Percentiles rank a stretch among this genome's conserved stretches.
Evolutionary conservation across 2,329 filamentous ascomycete genomes (phyloP).

Genomic region (Akanthomyces muscarius): DNA sequence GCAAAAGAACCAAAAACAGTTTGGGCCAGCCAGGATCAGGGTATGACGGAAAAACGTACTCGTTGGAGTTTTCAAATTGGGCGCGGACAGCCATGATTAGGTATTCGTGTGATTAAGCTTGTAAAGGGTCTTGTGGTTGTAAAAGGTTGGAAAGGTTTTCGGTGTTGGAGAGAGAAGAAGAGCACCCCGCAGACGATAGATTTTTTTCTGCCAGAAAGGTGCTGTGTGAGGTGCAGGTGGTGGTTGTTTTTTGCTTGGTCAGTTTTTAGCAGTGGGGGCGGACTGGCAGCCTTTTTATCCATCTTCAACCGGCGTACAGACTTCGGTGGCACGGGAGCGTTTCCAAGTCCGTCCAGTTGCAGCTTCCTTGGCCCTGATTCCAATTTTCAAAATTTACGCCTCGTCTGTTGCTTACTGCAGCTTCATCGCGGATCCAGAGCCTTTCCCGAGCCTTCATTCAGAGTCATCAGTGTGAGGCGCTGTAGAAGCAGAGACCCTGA

Average conservation of each 20-base stretch:
- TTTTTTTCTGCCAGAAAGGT: constrained; percentile 16
- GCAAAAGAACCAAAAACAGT: not conserved
- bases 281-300: constrained; percentile 1
- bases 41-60: constrained; percentile 53
- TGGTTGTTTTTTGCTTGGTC: constrained; percentile 11
- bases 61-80: constrained; percentile 87
- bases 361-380: not conserved
- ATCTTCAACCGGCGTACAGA: not conserved
- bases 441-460: not conserved
- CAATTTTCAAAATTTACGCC: not conserved
- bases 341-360: not conserved
- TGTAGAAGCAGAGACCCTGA: not conserved
- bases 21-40: not conserved
- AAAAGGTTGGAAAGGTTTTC: not conserved
- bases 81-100: constrained; percentile 62
- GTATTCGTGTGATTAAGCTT: constrained; percentile 13
- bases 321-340: not conserved
- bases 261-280: not conserved
- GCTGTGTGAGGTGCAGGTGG: not conserved
- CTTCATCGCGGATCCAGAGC: not conserved
- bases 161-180: constrained; percentile 14
- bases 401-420: not conserved
- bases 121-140: not conserved
- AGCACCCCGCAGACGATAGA: constrained; percentile 12
- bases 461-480: constrained; percentile 6